These are phyloP conservation scores for Backusella sp. DNA, from an alignment of 192 early-diverging fungal genomes.

Conservation along the genomic window DNA sequence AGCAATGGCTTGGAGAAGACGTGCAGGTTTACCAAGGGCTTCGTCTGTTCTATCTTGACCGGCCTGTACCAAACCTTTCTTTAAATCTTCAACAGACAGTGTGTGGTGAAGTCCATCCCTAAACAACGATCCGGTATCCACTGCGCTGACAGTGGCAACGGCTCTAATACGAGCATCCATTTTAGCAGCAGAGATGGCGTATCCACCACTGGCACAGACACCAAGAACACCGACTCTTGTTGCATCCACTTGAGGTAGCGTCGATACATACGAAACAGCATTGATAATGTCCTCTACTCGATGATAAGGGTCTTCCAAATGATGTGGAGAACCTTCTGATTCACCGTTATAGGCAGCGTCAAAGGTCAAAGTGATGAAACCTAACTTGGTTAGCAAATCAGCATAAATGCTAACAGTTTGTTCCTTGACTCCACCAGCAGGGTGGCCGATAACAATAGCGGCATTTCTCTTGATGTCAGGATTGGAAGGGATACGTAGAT, in stretches of 20 bases:
- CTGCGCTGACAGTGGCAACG: constrained; percentile 14
- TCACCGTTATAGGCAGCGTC: constrained; percentile 26
- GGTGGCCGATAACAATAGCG: background rate
- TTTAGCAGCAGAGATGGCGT: constrained; percentile 11
- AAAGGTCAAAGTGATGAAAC: constrained; percentile 28
- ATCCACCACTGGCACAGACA: constrained; percentile 34
- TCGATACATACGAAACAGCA: constrained; percentile 28
- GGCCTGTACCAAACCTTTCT: constrained; percentile 10
- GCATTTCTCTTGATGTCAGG: background rate
- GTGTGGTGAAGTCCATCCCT: constrained; percentile 1
- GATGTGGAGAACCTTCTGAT: constrained; percentile 28
- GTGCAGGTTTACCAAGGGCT: constrained; percentile 19
- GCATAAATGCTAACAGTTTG: constrained; percentile 31
- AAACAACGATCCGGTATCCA: constrained; percentile 15
- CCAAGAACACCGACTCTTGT: constrained; percentile 25
- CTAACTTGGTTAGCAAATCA: constrained; percentile 14
- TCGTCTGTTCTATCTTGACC: constrained; percentile 19
- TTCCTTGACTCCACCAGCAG: constrained; percentile 30
- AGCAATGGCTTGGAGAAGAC: constrained; percentile 11
- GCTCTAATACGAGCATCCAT: constrained; percentile 27
- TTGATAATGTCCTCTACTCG: constrained; percentile 21
- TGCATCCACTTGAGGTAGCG: constrained; percentile 20
- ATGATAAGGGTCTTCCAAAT: constrained; percentile 23
- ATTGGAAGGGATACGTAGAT: background rate
- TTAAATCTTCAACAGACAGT: background rate